Percentiles rank a stretch among this genome's conserved stretches.
Conservation (phyloP, 441 rosid genomes). For the Corymbia calophylla region DNA sequence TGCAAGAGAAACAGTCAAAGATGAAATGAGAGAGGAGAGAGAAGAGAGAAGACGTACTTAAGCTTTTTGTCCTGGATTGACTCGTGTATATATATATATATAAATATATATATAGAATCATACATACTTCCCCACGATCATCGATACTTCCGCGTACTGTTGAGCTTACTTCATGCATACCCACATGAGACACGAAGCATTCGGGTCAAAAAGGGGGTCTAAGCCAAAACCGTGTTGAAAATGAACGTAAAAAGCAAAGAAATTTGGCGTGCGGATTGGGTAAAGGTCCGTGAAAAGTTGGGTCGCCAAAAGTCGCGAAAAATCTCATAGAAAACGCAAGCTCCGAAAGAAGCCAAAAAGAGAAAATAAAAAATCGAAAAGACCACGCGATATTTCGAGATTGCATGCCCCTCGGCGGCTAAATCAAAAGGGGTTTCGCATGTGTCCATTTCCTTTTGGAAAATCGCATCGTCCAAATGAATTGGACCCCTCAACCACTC, state of each 20-base stretch:
- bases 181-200: neutral
- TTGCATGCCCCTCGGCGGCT: neutral
- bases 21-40: neutral
- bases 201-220: neutral
- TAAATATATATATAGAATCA: neutral
- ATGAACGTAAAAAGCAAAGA: neutral
- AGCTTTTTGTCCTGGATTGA: neutral
- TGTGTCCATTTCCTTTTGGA: neutral
- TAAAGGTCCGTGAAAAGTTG: neutral
- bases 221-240: neutral
- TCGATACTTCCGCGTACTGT: neutral
- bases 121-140: neutral
- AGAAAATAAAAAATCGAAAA: neutral
- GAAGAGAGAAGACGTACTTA: neutral
- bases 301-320: neutral
- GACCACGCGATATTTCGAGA: neutral
- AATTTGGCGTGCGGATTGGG: neutral
- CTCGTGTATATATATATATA: neutral
- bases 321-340: neutral
- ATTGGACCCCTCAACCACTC: neutral
- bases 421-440: neutral
- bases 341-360: neutral
- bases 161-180: neutral
- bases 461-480: neutral
- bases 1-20: neutral